Evolutionary conservation across 371 early-diverging fungal species (phyloP).

Genomic region (Rhizomucor pusillus): DNA sequence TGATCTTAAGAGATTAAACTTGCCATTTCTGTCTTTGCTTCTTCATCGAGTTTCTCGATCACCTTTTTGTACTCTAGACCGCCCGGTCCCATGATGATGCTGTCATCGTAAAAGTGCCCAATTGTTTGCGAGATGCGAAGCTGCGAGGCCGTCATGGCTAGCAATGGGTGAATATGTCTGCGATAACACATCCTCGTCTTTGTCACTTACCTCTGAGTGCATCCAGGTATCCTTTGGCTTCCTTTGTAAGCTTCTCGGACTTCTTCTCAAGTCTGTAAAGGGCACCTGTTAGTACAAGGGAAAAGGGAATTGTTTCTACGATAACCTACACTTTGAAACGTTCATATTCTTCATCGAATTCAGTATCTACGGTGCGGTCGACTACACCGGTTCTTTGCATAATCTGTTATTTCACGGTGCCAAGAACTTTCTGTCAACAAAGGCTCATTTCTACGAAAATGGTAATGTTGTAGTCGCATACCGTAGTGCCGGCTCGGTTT

Average conservation of each 20-base stretch:
- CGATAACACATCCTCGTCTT: not conserved
- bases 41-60: slow-evolving; percentile 77
- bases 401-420: slow-evolving; percentile 32
- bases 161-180: not conserved
- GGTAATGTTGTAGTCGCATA: slow-evolving; percentile 22
- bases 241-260: slow-evolving; percentile 81
- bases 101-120: slow-evolving; percentile 66
- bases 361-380: slow-evolving; percentile 80
- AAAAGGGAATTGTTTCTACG: too few species aligned
- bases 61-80: slow-evolving; percentile 73
- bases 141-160: slow-evolving; percentile 66
- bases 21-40: slow-evolving; percentile 74
- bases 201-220: slow-evolving; percentile 67
- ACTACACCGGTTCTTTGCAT: slow-evolving; percentile 71
- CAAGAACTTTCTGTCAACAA: not conserved
- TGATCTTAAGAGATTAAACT: too few species aligned
- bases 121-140: slow-evolving; percentile 77
- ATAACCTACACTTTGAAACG: slow-evolving; percentile 70
- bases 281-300: too few species aligned
- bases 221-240: slow-evolving; percentile 92
- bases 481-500: slow-evolving; percentile 78
- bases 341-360: slow-evolving; percentile 85
- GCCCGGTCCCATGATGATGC: slow-evolving; percentile 35
- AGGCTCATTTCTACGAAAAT: not conserved
- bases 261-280: slow-evolving; percentile 79